These are phyloP conservation scores for Jackrogersella minutella DNA, from an alignment of 495 filamentous ascomycete genomes.

Conservation along the genomic window DNA sequence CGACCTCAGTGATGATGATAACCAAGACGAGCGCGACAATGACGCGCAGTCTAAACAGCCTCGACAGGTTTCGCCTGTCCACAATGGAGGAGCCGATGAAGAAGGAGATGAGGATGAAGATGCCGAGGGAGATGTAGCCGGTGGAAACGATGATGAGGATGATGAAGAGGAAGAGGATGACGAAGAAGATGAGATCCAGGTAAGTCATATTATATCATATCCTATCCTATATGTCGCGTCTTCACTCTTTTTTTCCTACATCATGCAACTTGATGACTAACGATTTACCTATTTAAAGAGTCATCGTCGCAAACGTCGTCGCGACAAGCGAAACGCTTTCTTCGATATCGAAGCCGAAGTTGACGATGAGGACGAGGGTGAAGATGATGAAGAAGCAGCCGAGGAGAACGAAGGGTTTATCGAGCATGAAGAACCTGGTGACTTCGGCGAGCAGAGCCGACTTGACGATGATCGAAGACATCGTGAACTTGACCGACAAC, in stretches of 20 bases:
- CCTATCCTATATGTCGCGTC: not conserved
- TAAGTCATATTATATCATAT: conserved; percentile 42
- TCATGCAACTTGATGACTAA: conserved; percentile 14
- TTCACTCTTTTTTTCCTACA: conserved; percentile 5
- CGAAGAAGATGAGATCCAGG: conserved; percentile 67
- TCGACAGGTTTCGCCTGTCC: conserved; percentile 32
- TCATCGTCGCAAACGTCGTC: conserved; percentile 79
- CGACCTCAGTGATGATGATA: conserved; percentile 74
- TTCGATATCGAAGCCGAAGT: conserved; percentile 97
- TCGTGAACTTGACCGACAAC: conserved; percentile 89
- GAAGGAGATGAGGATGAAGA: conserved; percentile 61
- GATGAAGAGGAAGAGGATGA: conserved; percentile 62
- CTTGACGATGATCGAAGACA: conserved; percentile 91
- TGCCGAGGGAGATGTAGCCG: conserved; percentile 60
- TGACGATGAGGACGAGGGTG: conserved; percentile 91
- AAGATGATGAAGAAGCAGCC: conserved; percentile 87
- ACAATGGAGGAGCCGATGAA: conserved; percentile 47
- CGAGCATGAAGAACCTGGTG: conserved; percentile 88
- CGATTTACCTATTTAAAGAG: conserved; percentile 56
- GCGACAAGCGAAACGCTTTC: conserved; percentile 77
- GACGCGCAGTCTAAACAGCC: conserved; percentile 37
- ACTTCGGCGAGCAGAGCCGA: conserved; percentile 80
- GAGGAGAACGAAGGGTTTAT: conserved; percentile 84
- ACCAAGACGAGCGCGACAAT: conserved; percentile 54
- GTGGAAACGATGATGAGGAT: conserved; percentile 56